phyloP scores from a whole-genome alignment of 2,329 filamentous ascomycete genomes.

The Colletotrichum lindemuthianum region DNA sequence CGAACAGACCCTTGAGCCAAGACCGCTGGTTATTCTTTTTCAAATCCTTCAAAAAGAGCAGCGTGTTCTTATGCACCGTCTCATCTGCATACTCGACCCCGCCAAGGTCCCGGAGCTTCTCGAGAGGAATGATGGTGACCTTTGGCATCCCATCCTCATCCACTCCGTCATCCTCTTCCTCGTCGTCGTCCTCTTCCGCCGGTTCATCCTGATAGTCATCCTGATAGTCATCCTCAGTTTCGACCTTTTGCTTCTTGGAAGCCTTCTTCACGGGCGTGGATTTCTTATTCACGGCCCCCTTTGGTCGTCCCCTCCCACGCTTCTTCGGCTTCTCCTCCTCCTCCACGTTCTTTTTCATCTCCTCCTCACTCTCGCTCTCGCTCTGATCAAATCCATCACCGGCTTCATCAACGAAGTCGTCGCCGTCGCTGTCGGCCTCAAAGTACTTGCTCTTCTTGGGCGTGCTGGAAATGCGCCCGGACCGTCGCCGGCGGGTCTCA shows the following conservation, averaged over 20 bases:
- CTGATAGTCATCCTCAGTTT: slow-evolving; percentile 31
- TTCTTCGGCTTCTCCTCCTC: slow-evolving; percentile 35
- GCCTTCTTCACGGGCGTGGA: slow-evolving; percentile 39
- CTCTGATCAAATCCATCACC: slow-evolving; percentile 13
- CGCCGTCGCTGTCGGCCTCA: slow-evolving; percentile 48
- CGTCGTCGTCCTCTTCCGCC: slow-evolving; percentile 36
- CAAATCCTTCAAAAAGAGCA: slow-evolving; percentile 67
- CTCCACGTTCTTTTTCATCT: slow-evolving; percentile 17
- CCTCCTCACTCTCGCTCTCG: slow-evolving; percentile 35
- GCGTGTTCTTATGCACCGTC: slow-evolving; percentile 65
- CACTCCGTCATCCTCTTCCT: slow-evolving; percentile 36
- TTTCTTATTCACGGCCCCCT: slow-evolving; percentile 10
- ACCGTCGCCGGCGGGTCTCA: slow-evolving; percentile 53
- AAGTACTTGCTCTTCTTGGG: slow-evolving; percentile 64
- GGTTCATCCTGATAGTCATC: slow-evolving; percentile 36
- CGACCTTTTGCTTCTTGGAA: slow-evolving; percentile 38
- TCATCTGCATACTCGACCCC: slow-evolving; percentile 61
- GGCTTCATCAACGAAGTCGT: slow-evolving; percentile 19
- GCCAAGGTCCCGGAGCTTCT: slow-evolving; percentile 51
- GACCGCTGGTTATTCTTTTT: slow-evolving; percentile 67
- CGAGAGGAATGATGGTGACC: slow-evolving; percentile 54
- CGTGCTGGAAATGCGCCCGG: slow-evolving; percentile 56
- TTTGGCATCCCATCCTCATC: slow-evolving; percentile 43
- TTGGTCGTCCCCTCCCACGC: slow-evolving; percentile 32
- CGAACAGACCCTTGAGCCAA: slow-evolving; percentile 66